Evolutionary conservation across 2,329 filamentous ascomycete genomes (phyloP).

Genomic region (Alternaria dauci): DNA sequence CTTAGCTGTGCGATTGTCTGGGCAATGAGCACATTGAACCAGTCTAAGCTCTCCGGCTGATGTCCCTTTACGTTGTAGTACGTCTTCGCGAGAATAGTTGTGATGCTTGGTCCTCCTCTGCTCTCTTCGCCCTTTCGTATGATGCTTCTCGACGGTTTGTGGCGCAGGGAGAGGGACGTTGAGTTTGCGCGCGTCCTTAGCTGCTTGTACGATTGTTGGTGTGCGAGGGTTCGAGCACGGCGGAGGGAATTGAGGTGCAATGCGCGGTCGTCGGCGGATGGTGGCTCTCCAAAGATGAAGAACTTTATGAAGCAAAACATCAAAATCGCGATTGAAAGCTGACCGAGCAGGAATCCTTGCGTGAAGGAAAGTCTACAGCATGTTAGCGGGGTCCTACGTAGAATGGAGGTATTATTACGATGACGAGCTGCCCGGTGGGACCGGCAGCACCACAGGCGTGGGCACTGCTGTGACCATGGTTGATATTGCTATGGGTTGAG

Average conservation of each 20-base stretch:
- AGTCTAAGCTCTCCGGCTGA: constrained; percentile 95
- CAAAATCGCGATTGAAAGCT: constrained; percentile 89
- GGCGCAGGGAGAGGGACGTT: constrained; percentile 41
- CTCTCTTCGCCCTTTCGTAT: constrained; percentile 56
- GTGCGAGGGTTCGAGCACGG: constrained; percentile 75
- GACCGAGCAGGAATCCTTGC: constrained; percentile 90
- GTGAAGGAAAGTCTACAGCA: constrained; percentile 80
- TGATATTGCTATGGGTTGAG: constrained; percentile 13
- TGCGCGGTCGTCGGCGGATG: constrained; percentile 81
- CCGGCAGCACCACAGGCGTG: constrained; percentile 26
- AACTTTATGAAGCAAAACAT: constrained; percentile 98
- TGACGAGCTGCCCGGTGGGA: constrained; percentile 25
- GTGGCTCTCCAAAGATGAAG: constrained; percentile 97
- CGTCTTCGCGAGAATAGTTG: constrained; percentile 92
- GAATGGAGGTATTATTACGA: constrained; percentile 19
- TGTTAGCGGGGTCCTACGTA: constrained; percentile 31
- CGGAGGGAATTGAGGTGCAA: constrained; percentile 77
- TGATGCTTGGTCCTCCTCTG: constrained; percentile 78
- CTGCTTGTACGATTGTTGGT: constrained; percentile 55
- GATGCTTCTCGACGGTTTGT: constrained; percentile 50
- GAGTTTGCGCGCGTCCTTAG: constrained; percentile 46
- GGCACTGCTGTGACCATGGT: constrained; percentile 28
- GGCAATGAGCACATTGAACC: constrained; percentile 97
- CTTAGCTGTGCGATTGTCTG: constrained; percentile 97
- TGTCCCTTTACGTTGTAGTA: constrained; percentile 97